phyloP scores from a whole-genome alignment of 192 early-diverging fungal species.

The Backusella morwellensis region DNA sequence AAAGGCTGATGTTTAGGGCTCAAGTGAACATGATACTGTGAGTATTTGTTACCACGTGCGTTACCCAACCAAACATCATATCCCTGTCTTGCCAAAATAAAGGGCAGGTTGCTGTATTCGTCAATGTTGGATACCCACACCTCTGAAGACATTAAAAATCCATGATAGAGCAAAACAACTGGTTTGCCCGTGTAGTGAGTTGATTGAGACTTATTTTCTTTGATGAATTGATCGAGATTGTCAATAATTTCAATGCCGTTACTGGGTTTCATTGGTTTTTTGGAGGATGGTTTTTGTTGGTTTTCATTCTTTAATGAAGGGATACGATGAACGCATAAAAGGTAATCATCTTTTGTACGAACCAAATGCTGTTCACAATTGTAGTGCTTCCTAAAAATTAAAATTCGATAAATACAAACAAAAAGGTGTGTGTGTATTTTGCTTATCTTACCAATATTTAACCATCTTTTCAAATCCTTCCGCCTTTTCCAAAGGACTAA shows the following conservation, averaged over 20 bases:
- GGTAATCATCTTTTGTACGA: conserved; percentile 80
- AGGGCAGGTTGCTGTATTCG: conserved; percentile 72
- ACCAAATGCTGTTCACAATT: conserved; percentile 79
- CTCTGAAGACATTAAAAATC: conserved; percentile 91
- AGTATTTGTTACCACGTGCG: conserved; percentile 93
- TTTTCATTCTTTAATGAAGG: conserved; percentile 37
- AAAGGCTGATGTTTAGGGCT: conserved; percentile 68
- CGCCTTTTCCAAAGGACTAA: conserved; percentile 41
- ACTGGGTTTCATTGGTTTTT: conserved; percentile 7
- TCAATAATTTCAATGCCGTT: conserved; percentile 23
- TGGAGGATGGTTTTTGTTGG: neutral
- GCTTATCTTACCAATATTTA: conserved; percentile 1
- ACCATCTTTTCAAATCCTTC: conserved; percentile 46
- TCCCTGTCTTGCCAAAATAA: conserved; percentile 81
- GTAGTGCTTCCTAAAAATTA: conserved; percentile 42
- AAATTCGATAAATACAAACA: neutral
- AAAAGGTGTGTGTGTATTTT: conserved; percentile 1
- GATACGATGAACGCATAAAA: conserved; percentile 82
- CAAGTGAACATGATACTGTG: conserved; percentile 73
- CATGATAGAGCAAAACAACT: conserved; percentile 93
- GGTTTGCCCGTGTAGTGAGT: conserved; percentile 51
- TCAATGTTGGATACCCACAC: conserved; percentile 88
- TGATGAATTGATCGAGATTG: conserved; percentile 14
- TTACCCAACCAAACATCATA: conserved; percentile 98
- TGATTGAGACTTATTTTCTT: neutral